Conservation (phyloP, 129 eudicot species). For the Flaveria sonorensis region DNA sequence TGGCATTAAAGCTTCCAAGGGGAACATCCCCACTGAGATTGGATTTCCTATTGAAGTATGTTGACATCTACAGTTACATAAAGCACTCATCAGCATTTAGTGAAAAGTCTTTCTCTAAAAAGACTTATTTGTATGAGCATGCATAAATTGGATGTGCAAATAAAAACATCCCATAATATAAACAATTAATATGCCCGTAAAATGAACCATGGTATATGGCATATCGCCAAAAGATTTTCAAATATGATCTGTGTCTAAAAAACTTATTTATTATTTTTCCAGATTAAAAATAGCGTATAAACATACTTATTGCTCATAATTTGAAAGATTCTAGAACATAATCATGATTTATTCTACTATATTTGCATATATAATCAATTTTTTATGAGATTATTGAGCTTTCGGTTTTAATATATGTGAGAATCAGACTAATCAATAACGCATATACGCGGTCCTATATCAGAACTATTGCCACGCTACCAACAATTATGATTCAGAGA, state of each 20-base stretch:
- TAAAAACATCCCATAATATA: not conserved
- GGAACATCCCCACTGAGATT: conserved; percentile 65
- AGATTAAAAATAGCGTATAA: not conserved
- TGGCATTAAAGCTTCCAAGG: conserved; percentile 91
- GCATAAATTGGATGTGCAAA: not conserved
- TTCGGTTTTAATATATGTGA: not conserved
- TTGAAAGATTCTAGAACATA: not conserved
- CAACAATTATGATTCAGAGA: conserved; percentile 1
- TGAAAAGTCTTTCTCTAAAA: not conserved
- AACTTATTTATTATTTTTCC: not conserved
- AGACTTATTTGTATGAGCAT: not conserved
- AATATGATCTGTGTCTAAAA: not conserved
- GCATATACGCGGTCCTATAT: not conserved
- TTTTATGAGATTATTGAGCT: not conserved
- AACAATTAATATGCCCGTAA: conserved; percentile 11
- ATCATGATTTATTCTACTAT: not conserved
- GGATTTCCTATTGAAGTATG: conserved; percentile 71
- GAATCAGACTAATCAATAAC: not conserved
- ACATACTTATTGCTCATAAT: conserved; percentile 15
- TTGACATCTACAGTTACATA: conserved; percentile 65
- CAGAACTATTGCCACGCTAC: not conserved
- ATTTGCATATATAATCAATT: not conserved
- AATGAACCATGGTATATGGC: conserved; percentile 1
- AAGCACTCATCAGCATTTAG: conserved; percentile 28
- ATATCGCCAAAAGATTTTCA: not conserved